Evolutionary conservation across 2,329 filamentous ascomycete species (phyloP), one percentile per base, ranked within the genome.

Genomic region (Diaporthe humulicola): DNA sequence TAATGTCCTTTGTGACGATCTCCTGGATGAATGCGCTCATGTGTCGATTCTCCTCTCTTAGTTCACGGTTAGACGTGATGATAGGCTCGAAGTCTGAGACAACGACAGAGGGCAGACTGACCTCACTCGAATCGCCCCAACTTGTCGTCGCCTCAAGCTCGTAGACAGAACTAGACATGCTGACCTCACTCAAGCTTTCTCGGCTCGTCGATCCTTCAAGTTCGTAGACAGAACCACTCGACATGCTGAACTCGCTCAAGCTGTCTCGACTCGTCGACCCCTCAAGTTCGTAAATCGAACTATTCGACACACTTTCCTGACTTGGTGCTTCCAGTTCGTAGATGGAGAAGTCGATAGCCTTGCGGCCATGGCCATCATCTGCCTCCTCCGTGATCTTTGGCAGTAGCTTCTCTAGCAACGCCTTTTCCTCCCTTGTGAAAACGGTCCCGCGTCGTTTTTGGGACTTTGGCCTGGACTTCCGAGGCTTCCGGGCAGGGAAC

Each of bases 1-100:
- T 40, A 15, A 74, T 38, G 1, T 40, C 45, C 38, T 57, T 50
- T 28, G 72, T 72, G 3, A 72, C 33, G 3, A 64, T 52, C 9
- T 72, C 71, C 17, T 71, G 71, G 3, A 74, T 54, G 12, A 25
- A 42, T 22, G 30, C 42, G 28, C 52, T 56, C 69, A 74, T 48
- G 17, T 56, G 45, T 15, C 7, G 30, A 14, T 57, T 61, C 42
- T 76, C 67, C 5, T 42, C n/a, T 8, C 25, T 42, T 2, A 72
- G 36, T 10, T 25, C n/a, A 15, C 22, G 15, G 28, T 58, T 64
- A 28, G 22, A 36, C 15, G 57, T 45, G 3, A 33, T 8, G 30
- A 72, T 52, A 17, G 57, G 70, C 22, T 52, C 61, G 50, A 48
- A 57, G 4, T 56, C 60, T 9, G 60, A 45, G 15, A 45, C 14